Percentiles rank a stretch among this genome's conserved stretches.
Conservation (phyloP, 805 yeast species). For the Hanseniaspora vineae region DNA sequence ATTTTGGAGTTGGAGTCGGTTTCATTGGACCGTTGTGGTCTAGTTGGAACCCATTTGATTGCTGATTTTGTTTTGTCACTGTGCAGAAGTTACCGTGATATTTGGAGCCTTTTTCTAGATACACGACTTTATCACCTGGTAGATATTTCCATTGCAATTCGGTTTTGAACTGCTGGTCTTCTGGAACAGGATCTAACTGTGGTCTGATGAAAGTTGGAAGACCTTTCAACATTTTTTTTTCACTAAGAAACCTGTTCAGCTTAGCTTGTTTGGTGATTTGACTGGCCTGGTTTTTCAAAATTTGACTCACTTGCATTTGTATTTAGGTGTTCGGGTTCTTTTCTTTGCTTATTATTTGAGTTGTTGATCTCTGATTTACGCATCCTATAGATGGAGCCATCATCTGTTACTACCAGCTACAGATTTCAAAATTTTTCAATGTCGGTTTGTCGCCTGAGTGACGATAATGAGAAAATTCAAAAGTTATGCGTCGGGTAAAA, state of each 20-base stretch:
- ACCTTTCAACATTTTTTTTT: slow-evolving; percentile 18
- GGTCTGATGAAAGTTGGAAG: slow-evolving; percentile 28
- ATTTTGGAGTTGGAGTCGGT: slow-evolving; percentile 55
- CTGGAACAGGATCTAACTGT: slow-evolving; percentile 20
- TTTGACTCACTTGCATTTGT: background rate
- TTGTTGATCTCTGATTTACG: background rate
- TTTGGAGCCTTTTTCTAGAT: slow-evolving; percentile 50
- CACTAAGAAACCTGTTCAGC: background rate
- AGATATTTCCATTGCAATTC: slow-evolving; percentile 46
- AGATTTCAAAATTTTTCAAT: background rate
- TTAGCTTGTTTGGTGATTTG: background rate
- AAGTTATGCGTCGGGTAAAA: no score
- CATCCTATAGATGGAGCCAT: no score
- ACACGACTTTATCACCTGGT: slow-evolving; percentile 67
- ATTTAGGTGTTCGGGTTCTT: background rate
- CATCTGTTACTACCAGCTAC: no score
- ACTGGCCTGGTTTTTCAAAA: background rate
- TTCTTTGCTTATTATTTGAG: background rate
- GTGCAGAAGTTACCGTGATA: slow-evolving; percentile 56
- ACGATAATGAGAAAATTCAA: no score
- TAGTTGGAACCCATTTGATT: slow-evolving; percentile 49
- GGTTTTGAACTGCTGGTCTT: slow-evolving; percentile 25
- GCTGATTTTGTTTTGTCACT: slow-evolving; percentile 44
- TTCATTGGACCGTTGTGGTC: slow-evolving; percentile 57
- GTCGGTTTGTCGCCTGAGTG: no score